A percentile compares a stretch with the other conserved stretches of the same genome.
Evolutionary conservation across 2,329 filamentous ascomycete species (phyloP).

Genomic region (Dissoconium aciculare): DNA sequence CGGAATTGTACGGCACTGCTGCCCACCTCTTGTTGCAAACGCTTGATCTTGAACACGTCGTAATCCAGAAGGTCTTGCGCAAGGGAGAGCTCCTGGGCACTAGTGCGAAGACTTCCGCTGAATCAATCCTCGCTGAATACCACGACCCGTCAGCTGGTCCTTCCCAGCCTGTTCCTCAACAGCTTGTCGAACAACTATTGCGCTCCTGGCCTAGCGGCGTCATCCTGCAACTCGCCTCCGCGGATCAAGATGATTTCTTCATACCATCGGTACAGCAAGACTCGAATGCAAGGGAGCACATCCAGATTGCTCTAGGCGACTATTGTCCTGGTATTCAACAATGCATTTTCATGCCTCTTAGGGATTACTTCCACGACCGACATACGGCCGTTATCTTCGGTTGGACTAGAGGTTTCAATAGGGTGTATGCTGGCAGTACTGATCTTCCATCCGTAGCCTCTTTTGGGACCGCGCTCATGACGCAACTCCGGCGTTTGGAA

Average conservation of each 20-base stretch:
- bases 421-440: conserved; percentile 24
- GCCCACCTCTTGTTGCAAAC: not conserved
- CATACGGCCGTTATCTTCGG: conserved; percentile 31
- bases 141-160: not conserved
- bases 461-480: conserved; percentile 42
- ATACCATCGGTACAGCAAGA: not conserved
- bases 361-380: conserved; percentile 32
- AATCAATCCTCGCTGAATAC: not conserved
- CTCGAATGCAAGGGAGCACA: not conserved
- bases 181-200: not conserved
- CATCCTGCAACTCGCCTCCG: not conserved
- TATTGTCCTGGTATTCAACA: not conserved
- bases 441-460: conserved; percentile 21
- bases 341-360: conserved; percentile 33
- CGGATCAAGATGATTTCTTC: not conserved
- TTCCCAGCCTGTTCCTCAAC: not conserved
- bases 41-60: not conserved
- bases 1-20: not conserved
- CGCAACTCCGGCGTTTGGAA: conserved; percentile 40
- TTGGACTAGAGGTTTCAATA: conserved; percentile 28
- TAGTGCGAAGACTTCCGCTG: not conserved
- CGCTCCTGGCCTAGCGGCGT: not conserved
- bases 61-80: not conserved
- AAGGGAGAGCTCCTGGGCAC: not conserved
- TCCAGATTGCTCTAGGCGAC: not conserved